Evolutionary conservation across 164 flowering plant species (phyloP).

Genomic region (Warburgia ugandensis): DNA sequence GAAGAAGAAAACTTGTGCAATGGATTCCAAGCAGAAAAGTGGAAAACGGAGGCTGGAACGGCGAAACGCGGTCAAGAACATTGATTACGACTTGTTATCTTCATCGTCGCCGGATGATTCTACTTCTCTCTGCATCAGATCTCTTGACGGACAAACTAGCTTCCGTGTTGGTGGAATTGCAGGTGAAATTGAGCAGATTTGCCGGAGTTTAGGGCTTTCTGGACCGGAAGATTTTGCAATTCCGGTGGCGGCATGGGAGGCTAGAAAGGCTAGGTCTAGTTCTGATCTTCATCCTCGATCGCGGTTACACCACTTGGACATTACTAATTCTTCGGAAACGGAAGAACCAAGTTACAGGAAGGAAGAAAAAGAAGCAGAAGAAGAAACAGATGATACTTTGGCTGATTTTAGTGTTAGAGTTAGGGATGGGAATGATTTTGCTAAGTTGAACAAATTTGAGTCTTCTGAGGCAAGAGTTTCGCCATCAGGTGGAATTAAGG

Average conservation of each 20-base stretch:
- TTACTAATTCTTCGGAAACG: background rate
- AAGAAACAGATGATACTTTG: background rate
- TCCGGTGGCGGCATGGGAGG: constrained; percentile 57
- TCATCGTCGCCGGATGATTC: constrained; percentile 12
- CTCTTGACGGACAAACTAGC: constrained; percentile 57
- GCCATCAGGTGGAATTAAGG: constrained; percentile 53
- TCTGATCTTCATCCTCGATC: constrained; percentile 35
- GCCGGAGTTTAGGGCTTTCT: constrained; percentile 51
- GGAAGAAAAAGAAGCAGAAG: background rate
- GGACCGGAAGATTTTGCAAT: constrained; percentile 85
- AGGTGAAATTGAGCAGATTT: constrained; percentile 51
- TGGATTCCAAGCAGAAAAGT: constrained; percentile 4
- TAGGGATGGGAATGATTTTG: background rate
- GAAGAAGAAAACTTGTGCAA: too few species aligned
- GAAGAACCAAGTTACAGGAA: background rate
- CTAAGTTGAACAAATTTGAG: background rate
- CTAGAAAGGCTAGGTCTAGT: constrained; percentile 39
- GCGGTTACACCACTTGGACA: constrained; percentile 13
- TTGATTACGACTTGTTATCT: constrained; percentile 46
- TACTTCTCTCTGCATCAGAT: constrained; percentile 29
- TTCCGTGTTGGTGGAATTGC: constrained; percentile 54
- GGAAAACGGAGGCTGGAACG: constrained; percentile 53
- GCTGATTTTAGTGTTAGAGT: constrained; percentile 13
- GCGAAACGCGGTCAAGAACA: constrained; percentile 57
- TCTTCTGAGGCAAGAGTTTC: background rate